These are phyloP conservation scores for Leptomonas seymouri DNA, from an alignment of 208 protist species.

Conservation along the genomic window DNA sequence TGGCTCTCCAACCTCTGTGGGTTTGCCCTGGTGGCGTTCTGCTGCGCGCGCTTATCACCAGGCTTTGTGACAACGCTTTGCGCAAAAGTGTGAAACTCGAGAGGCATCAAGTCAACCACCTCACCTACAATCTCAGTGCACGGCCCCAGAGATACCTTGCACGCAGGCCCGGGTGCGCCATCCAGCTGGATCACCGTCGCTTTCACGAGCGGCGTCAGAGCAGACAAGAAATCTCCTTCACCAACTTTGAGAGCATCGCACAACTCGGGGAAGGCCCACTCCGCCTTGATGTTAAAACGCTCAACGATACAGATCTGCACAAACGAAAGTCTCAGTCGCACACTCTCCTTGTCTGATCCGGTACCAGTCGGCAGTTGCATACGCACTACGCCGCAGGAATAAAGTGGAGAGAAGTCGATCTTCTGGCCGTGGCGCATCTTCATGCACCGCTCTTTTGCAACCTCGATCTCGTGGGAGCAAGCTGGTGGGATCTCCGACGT, in stretches of 20 bases:
- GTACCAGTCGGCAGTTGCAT: conserved; percentile 13
- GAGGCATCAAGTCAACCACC: conserved; percentile 28
- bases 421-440: conserved; percentile 28
- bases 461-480: conserved; percentile 15
- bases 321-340: conserved; percentile 41
- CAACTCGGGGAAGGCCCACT: conserved; percentile 41
- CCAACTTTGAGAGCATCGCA: conserved; percentile 31
- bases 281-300: conserved; percentile 43
- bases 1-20: conserved; percentile 31
- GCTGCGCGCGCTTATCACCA: conserved; percentile 16
- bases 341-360: neutral
- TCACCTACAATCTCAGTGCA: conserved; percentile 13
- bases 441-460: conserved; percentile 10
- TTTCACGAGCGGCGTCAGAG: conserved; percentile 30
- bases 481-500: neutral
- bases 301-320: conserved; percentile 45
- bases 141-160: conserved; percentile 14
- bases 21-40: conserved; percentile 16
- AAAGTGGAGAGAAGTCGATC: conserved; percentile 33
- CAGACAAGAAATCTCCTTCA: conserved; percentile 23
- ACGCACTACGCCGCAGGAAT: conserved; percentile 34
- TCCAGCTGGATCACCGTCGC: conserved; percentile 20
- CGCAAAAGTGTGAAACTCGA: conserved; percentile 24
- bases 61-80: conserved; percentile 8
- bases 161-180: neutral